These are phyloP conservation scores for Talaromyces borbonicus DNA, from an alignment of 495 filamentous ascomycete species.

Conservation along the genomic window DNA sequence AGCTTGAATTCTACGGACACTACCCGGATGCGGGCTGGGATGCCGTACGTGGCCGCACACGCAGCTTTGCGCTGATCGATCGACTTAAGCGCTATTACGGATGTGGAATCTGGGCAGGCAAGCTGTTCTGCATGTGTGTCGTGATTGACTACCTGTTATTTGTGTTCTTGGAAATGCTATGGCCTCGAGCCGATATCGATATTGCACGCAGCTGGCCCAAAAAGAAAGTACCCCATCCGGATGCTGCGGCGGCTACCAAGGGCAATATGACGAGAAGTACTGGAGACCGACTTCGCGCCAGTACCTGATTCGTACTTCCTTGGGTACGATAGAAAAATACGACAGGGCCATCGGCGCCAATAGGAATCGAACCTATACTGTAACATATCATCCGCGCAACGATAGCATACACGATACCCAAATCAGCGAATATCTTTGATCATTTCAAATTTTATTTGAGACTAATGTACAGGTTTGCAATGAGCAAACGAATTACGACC, in stretches of 20 bases:
- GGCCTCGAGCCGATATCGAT: conserved; percentile 76
- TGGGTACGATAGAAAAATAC: no score
- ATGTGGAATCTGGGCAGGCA: conserved; percentile 99
- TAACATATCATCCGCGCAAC: no score
- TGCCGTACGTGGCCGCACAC: conserved; percentile 62
- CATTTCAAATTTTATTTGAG: background rate
- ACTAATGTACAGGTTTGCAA: background rate
- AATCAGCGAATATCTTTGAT: background rate
- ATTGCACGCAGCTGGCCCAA: conserved; percentile 84
- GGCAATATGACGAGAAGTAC: conserved; percentile 7
- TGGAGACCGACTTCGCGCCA: conserved; percentile 5
- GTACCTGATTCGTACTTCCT: background rate
- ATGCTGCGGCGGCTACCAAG: conserved; percentile 6
- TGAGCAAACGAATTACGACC: conserved; percentile 1
- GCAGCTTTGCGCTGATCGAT: conserved; percentile 87
- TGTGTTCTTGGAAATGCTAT: conserved; percentile 76
- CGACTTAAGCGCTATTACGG: conserved; percentile 92
- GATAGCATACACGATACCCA: background rate
- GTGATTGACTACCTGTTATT: conserved; percentile 89
- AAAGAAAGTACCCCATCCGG: conserved; percentile 34
- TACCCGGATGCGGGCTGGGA: conserved; percentile 54
- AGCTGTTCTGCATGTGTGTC: conserved; percentile 89
- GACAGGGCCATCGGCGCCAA: no score
- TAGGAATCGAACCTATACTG: no score
- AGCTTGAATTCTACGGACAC: conserved; percentile 80